A percentile compares a stretch with the other conserved stretches of the same genome.
phyloP scores from a whole-genome alignment of 345 rosid species.

The Hibiscus tridactylites region DNA sequence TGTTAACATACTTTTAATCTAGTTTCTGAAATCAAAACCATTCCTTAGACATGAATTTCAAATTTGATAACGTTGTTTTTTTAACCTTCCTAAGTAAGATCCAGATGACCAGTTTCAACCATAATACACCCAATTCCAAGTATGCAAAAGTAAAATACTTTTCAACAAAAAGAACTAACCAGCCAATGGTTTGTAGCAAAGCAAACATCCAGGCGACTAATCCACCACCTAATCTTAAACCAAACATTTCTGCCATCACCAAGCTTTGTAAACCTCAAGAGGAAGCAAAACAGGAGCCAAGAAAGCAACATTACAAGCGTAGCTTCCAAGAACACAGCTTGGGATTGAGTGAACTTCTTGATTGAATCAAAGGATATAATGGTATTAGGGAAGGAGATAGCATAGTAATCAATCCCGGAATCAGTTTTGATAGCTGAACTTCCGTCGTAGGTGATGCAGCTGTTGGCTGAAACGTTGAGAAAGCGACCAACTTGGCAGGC shows the following conservation, averaged over 20 bases:
- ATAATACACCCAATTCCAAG: neutral
- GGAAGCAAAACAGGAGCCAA: conserved; percentile 67
- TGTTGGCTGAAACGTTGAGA: conserved; percentile 31
- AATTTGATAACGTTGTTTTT: neutral
- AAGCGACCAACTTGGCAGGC: conserved; percentile 70
- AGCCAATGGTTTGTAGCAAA: conserved; percentile 95
- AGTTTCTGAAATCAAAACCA: neutral
- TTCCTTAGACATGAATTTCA: neutral
- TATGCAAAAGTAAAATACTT: neutral
- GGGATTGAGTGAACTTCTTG: conserved; percentile 76
- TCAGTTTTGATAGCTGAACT: conserved; percentile 35
- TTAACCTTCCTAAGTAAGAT: neutral
- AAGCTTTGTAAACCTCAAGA: conserved; percentile 63
- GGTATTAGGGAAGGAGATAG: conserved; percentile 47
- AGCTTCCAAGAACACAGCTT: conserved; percentile 90
- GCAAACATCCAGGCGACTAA: conserved; percentile 78
- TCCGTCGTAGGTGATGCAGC: conserved; percentile 40
- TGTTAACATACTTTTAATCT: neutral
- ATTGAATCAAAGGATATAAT: conserved; percentile 67
- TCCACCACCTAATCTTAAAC: conserved; percentile 90
- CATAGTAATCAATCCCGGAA: conserved; percentile 39
- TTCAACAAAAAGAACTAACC: conserved; percentile 29
- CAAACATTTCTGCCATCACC: conserved; percentile 62
- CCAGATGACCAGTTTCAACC: neutral
- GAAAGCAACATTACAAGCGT: conserved; percentile 57